These are phyloP conservation scores for Pseudopyricularia cyperi DNA, from an alignment of 2,329 filamentous ascomycete genomes.

Conservation along the genomic window DNA sequence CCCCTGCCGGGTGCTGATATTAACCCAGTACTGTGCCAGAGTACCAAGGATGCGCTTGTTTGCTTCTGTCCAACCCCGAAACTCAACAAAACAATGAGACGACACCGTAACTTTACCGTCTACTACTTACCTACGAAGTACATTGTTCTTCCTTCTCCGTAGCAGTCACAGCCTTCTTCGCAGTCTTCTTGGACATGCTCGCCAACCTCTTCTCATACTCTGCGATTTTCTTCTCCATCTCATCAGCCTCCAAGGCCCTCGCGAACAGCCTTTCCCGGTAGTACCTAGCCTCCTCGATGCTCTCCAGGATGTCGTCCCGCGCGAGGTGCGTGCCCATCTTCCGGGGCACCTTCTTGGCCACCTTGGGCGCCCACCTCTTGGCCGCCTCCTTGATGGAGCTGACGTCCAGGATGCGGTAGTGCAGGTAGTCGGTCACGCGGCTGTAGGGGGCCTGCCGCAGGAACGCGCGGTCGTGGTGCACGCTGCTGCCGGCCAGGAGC, in stretches of 20 bases:
- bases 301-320: conserved; percentile 82
- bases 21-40: too few relatives aligned
- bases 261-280: conserved; percentile 61
- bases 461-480: conserved; percentile 82
- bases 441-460: conserved; percentile 62
- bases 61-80: neutral
- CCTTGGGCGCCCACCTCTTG: conserved; percentile 60
- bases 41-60: too few relatives aligned
- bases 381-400: conserved; percentile 87
- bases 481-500: conserved; percentile 80
- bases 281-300: conserved; percentile 80
- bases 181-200: neutral
- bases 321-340: conserved; percentile 77
- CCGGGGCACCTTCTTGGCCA: conserved; percentile 37
- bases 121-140: neutral
- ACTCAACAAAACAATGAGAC: neutral
- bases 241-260: neutral
- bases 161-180: neutral
- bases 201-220: neutral
- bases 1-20: too few relatives aligned
- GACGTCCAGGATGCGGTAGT: conserved; percentile 86
- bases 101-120: neutral
- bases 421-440: conserved; percentile 60
- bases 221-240: neutral
- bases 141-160: neutral